phyloP scores from a whole-genome alignment of 257 asterid genomes.

The Ophiorrhiza pumila region DNA sequence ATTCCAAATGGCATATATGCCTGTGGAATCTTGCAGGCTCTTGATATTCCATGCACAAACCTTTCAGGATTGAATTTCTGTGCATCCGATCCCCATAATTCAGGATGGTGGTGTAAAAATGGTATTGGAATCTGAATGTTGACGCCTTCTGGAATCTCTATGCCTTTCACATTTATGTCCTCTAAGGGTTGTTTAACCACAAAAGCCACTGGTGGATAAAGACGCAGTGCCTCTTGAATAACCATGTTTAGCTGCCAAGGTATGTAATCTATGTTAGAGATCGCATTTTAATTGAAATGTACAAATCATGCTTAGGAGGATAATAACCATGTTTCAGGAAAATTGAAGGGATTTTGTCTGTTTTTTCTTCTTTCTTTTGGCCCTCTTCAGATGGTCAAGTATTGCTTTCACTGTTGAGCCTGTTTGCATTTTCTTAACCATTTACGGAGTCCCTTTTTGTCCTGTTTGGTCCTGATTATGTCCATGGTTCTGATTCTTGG shows the following conservation, averaged over 20 bases:
- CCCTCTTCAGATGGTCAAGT: too few species aligned
- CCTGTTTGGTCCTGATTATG: neutral
- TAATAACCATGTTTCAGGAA: neutral
- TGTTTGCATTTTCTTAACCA: neutral
- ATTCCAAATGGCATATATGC: constrained; percentile 75
- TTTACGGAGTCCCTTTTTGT: neutral
- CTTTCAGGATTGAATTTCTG: constrained; percentile 60
- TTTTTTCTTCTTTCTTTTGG: too few species aligned
- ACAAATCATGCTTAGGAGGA: neutral
- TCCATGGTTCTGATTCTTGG: neutral
- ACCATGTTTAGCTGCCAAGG: constrained; percentile 52
- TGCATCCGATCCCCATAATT: constrained; percentile 54
- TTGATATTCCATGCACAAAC: constrained; percentile 47
- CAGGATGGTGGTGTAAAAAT: constrained; percentile 44
- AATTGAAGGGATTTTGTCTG: neutral
- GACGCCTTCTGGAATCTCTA: constrained; percentile 52
- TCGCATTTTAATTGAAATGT: neutral
- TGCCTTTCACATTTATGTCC: constrained; percentile 45
- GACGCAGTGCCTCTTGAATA: constrained; percentile 65
- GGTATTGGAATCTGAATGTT: constrained; percentile 54
- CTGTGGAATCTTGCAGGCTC: constrained; percentile 63
- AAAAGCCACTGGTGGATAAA: constrained; percentile 65
- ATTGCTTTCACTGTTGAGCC: neutral
- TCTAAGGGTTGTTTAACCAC: constrained; percentile 62
- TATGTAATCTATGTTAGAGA: neutral